A percentile compares a stretch with the other conserved stretches of the same genome.
These are phyloP conservation scores for Aspergillus latus DNA, from an alignment of 2,329 filamentous ascomycete genomes.

Conservation along the genomic window DNA sequence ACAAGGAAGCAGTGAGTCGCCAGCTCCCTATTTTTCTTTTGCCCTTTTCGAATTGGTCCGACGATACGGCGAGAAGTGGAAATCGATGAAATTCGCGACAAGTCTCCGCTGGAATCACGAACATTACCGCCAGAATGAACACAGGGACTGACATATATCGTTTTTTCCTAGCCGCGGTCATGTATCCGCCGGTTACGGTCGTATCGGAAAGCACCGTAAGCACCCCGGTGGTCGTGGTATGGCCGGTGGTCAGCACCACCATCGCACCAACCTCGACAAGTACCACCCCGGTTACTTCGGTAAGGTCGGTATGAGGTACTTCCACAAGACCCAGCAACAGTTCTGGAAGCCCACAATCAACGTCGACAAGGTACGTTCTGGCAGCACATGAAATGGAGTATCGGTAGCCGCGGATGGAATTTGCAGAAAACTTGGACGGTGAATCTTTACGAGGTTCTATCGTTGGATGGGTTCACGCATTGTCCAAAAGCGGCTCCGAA, in stretches of 20 bases:
- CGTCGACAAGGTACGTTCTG: conserved; percentile 83
- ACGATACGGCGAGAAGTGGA: neutral
- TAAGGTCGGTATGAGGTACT: conserved; percentile 93
- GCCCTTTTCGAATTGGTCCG: conserved; percentile 12
- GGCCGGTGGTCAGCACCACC: conserved; percentile 99
- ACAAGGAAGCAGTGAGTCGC: conserved; percentile 51
- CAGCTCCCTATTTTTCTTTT: conserved; percentile 22
- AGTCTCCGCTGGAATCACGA: neutral
- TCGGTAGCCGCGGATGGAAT: neutral
- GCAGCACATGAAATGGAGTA: neutral
- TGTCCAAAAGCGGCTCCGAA: neutral
- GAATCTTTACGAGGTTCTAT: neutral
- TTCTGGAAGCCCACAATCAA: conserved; percentile 99
- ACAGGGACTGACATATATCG: conserved; percentile 18
- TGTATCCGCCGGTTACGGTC: conserved; percentile 97
- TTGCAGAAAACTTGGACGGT: neutral
- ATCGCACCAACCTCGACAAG: conserved; percentile 89
- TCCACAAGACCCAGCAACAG: conserved; percentile 94
- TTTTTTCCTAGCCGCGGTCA: conserved; percentile 73
- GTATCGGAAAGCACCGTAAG: conserved; percentile 99
- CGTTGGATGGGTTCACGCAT: neutral
- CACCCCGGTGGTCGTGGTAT: conserved; percentile 75
- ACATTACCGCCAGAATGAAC: conserved; percentile 1
- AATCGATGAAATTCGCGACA: neutral
- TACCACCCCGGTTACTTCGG: conserved; percentile 99